Evolutionary conservation across 192 early-diverging fungal species (phyloP), one percentile per base, ranked within the genome.

Genomic region (Gryganskiella cystojenkinii): DNA sequence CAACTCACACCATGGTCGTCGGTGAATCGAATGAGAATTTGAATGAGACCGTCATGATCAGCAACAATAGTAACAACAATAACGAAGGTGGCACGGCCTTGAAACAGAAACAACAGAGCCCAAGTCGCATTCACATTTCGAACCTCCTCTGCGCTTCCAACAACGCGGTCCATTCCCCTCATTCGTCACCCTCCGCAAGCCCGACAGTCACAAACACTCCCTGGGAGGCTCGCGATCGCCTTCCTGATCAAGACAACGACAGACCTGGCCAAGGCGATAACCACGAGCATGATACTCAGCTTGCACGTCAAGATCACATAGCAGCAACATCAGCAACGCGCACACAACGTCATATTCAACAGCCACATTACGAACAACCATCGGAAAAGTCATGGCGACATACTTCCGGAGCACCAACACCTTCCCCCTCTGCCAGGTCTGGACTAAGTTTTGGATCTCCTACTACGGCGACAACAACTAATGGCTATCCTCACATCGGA

Each of bases 141-240:
- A 56, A 60, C 52, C 53, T 75, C 17, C 72, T 75, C n/a, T 75
- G 72, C 22, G 51, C 72, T n/a, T n/a, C n/a, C 33, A 54, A 64
- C 15, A 61, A 71, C 44, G 43, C 62, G 13, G 56, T 54, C 2
- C 49, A 64, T n/a, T 42, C 56, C 3, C 3, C 42, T 22, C 42
- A 59, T 35, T 37, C 70, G 9, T 52, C 59, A 28, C 45, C 70
- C 19, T 64, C 54, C 60, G 61, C 37, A 40, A 40, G 7, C 37
- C 5, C 37, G 7, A 40, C 37, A 5, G 7, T 13, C 13, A 13
- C 37, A 40, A n/a, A n/a, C n/a, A n/a, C n/a, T n/a, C 37, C 37
- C 7, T 40, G 37, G 37, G 37, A 40, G n/a, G 37, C 43, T 2
- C 44, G 47, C 43, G 19, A 28, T 11, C 7, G n/a, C 49, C 11